A percentile compares a stretch with the other conserved stretches of the same genome.
phyloP scores from a whole-genome alignment of 2,329 filamentous ascomycete species.

The Emmonsiellopsis sp. region DNA sequence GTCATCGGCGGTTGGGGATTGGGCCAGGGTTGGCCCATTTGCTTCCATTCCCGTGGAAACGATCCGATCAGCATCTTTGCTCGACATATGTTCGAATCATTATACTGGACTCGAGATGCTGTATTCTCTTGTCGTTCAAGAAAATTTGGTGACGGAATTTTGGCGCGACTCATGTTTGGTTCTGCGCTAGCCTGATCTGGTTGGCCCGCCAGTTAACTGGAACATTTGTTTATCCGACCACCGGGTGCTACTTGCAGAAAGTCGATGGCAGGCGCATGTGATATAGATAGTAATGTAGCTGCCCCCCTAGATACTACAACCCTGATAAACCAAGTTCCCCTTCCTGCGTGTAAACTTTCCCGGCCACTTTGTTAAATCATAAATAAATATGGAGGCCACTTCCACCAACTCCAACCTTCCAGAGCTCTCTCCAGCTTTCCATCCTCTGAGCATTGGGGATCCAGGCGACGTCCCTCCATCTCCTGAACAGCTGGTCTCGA shows the following conservation, averaged over 20 bases:
- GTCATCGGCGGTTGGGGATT: constrained; percentile 23
- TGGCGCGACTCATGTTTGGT: not conserved
- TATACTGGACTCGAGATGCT: not conserved
- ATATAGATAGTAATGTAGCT: too few species aligned
- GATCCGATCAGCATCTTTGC: constrained; percentile 6
- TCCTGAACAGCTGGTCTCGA: constrained; percentile 1
- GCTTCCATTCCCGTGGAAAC: constrained; percentile 27
- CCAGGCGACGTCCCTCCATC: not conserved
- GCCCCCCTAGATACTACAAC: too few species aligned
- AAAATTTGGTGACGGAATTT: not conserved
- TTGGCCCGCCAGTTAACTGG: too few species aligned
- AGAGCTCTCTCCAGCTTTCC: not conserved
- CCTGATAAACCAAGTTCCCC: too few species aligned
- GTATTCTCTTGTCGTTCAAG: not conserved
- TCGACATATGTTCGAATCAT: constrained; percentile 6
- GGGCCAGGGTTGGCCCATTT: constrained; percentile 21
- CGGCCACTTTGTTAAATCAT: not conserved
- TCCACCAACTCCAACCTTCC: not conserved
- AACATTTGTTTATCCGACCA: too few species aligned
- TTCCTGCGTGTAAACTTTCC: too few species aligned
- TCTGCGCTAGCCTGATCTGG: too few species aligned
- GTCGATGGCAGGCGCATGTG: too few species aligned
- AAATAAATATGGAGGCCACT: not conserved
- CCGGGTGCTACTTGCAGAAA: too few species aligned
- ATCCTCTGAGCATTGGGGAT: not conserved